phyloP scores from a whole-genome alignment of 495 filamentous ascomycete species.

The Penicillium macrosclerotiorum region DNA sequence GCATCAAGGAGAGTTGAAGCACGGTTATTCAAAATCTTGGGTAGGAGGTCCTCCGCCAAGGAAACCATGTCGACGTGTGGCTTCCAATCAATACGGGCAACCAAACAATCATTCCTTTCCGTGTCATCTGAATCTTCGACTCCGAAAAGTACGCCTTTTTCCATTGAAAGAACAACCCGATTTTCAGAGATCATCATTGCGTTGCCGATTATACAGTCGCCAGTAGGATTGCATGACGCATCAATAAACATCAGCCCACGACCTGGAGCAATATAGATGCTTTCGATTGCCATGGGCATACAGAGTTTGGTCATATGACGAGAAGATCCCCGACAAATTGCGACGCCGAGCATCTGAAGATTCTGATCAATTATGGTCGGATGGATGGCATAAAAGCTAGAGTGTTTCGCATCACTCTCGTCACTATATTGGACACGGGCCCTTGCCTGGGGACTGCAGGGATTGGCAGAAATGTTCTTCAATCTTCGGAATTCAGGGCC shows the following conservation, averaged over 20 bases:
- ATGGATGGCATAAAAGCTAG: constrained; percentile 1
- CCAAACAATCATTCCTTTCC: background rate
- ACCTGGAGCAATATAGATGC: background rate
- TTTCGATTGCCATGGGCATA: constrained; percentile 2
- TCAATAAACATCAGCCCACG: background rate
- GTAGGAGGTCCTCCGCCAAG: background rate
- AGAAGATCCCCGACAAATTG: background rate
- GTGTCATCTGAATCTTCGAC: background rate
- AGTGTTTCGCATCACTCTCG: background rate
- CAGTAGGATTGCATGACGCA: background rate
- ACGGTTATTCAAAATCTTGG: background rate
- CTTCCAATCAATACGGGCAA: background rate
- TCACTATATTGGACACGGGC: constrained; percentile 1
- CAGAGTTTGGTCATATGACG: background rate
- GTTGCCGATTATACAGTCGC: background rate
- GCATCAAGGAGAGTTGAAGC: background rate
- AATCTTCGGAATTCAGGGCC: constrained; percentile 2
- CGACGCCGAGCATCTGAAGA: constrained; percentile 5
- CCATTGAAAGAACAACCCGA: background rate
- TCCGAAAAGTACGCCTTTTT: background rate
- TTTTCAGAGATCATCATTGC: background rate
- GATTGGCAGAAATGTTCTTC: constrained; percentile 1
- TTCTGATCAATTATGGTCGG: constrained; percentile 6
- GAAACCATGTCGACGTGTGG: background rate
- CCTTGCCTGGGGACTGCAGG: background rate